Base-by-base conservation (phyloP, 768 basidiomycete species). In the Nidula microcarpa region DNA sequence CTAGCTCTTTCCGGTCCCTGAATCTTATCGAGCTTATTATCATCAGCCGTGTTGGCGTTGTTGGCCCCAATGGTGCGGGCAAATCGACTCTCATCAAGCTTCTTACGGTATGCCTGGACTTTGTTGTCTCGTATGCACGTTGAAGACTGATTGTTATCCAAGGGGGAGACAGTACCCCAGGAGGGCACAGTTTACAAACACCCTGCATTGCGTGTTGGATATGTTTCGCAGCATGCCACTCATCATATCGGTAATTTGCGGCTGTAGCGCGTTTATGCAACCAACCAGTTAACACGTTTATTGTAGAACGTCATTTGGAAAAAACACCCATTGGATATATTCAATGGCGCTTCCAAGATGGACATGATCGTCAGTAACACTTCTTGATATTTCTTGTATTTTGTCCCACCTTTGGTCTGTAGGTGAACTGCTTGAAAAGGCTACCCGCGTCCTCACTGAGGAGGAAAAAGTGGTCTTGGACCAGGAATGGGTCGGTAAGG, bases 261-360 rank as follows among this genome's bases (percentile, higher is more conserved):
- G 6, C 23, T 62, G 17, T 16, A 49, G 23, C 32, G 37, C 39
- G 14, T 17, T n/a, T 33, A 11, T 7, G 32, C 46, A 43, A 35
- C 10, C 33, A 7, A 48, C 14, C 47, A 60, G 60, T 56, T 57
- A 51, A 61, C 49, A 47, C 43, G 53, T 30, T 46, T 41, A 16
- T 47, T 55, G 54, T 52, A 89, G 92, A 96, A 67, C 87, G 84
- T 61, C 95, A 98, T 74, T 69, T 98, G 43, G 94, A 96, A 72
- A 97, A 98, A 75, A 96, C 94, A 4, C 92, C 96, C 23, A 91
- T 95, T 55, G 89, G 87, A 51, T 98, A 98, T 65, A 97, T 98
- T 62, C 94, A 97, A 74, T 98, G 95, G 95, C 89, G 95, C 61
- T 98, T 94, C 84, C 95, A 98, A 67, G 95, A 97, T 69, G 96